Evolutionary conservation across 2,329 filamentous ascomycete genomes (phyloP).

Genomic region (Fusarium dimerum): DNA sequence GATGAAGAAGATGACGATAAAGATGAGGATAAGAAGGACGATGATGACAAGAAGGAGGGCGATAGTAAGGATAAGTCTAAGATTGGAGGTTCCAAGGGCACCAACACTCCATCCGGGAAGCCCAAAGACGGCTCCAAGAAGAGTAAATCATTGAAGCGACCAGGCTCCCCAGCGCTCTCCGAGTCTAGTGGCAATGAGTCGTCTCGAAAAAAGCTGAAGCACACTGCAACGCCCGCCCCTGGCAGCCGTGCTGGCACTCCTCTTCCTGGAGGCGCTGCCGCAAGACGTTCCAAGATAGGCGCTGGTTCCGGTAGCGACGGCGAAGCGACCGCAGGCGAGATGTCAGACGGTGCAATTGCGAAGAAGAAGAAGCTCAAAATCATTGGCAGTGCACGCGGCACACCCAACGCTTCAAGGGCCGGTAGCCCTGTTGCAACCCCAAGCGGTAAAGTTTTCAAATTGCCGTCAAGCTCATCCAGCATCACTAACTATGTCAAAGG

Average conservation of each 20-base stretch:
- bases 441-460: conserved; percentile 35
- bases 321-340: conserved; percentile 69
- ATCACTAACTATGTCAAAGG: conserved; percentile 22
- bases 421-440: conserved; percentile 57
- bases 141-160: conserved; percentile 71
- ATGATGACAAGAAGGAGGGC: conserved; percentile 57
- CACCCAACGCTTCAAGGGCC: conserved; percentile 61
- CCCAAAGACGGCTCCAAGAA: conserved; percentile 49
- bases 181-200: conserved; percentile 93
- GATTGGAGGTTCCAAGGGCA: conserved; percentile 64
- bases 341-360: conserved; percentile 54
- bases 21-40: conserved; percentile 59
- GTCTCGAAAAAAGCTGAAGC: conserved; percentile 75
- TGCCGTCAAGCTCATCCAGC: background rate
- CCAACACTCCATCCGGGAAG: conserved; percentile 55
- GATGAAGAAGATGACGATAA: conserved; percentile 43
- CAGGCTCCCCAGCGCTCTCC: conserved; percentile 82
- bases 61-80: conserved; percentile 56
- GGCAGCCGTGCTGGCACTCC: conserved; percentile 60
- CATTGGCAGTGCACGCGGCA: conserved; percentile 48
- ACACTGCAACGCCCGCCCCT: conserved; percentile 51
- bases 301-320: conserved; percentile 70
- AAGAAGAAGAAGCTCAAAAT: conserved; percentile 61
- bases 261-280: conserved; percentile 41
- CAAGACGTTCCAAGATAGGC: conserved; percentile 44